These are phyloP conservation scores for Cocos nucifera DNA, from an alignment of 176 grass and related monocot species.

Conservation along the genomic window DNA sequence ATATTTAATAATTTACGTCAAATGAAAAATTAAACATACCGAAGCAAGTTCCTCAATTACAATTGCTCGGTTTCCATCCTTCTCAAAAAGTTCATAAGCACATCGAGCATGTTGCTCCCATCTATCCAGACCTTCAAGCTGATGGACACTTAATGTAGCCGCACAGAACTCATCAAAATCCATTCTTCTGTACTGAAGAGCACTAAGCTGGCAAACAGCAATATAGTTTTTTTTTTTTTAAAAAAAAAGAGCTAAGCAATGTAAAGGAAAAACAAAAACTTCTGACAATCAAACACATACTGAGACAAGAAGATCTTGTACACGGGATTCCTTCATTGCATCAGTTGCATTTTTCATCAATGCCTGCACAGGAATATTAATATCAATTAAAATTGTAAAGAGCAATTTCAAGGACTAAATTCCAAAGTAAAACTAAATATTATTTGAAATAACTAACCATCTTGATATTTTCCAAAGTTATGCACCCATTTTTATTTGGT, in stretches of 20 bases:
- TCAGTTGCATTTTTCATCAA: slow-evolving; percentile 64
- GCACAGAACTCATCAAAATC: slow-evolving; percentile 78
- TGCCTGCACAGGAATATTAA: slow-evolving; percentile 22
- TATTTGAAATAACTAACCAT: slow-evolving; percentile 35
- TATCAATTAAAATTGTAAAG: neutral
- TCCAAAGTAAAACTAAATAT: no score
- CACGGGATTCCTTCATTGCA: slow-evolving; percentile 72
- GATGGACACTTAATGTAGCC: slow-evolving; percentile 64
- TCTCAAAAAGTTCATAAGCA: slow-evolving; percentile 68
- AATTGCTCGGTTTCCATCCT: slow-evolving; percentile 77
- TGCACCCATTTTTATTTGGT: slow-evolving; percentile 62
- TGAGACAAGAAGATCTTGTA: slow-evolving; percentile 58
- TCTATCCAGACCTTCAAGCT: slow-evolving; percentile 77
- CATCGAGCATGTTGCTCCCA: slow-evolving; percentile 81
- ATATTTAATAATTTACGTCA: no score
- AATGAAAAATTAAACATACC: slow-evolving; percentile 21
- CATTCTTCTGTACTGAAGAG: slow-evolving; percentile 85
- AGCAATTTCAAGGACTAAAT: no score
- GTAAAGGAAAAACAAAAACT: slow-evolving; percentile 2
- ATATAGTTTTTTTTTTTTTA: no score
- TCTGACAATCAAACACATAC: slow-evolving; percentile 27
- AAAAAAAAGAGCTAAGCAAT: slow-evolving; percentile 13
- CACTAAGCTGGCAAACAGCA: slow-evolving; percentile 33
- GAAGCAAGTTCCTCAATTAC: slow-evolving; percentile 77
- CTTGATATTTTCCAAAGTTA: slow-evolving; percentile 73